phyloP scores from a whole-genome alignment of 208 protist species.

The Crithidia bombi region DNA sequence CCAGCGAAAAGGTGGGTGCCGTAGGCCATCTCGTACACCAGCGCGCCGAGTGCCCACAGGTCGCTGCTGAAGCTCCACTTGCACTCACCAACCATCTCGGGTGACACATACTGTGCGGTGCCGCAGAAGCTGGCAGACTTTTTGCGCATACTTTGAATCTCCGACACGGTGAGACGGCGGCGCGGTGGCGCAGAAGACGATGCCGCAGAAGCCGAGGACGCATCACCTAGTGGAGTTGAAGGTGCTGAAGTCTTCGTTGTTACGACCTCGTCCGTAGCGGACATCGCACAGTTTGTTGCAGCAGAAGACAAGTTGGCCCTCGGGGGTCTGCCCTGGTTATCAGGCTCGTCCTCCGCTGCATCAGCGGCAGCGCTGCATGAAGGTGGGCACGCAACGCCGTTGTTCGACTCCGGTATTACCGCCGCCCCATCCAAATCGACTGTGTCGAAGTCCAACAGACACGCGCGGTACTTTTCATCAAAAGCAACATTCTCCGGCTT shows the following conservation, averaged over 20 bases:
- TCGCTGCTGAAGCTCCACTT: conserved; percentile 94
- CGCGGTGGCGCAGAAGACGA: conserved; percentile 11
- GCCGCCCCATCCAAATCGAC: conserved; percentile 51
- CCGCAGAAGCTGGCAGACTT: conserved; percentile 89
- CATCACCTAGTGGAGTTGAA: background rate
- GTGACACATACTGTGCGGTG: conserved; percentile 95
- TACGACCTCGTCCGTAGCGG: no score
- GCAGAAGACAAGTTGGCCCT: background rate
- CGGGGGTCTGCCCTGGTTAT: background rate
- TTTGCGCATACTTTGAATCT: conserved; percentile 83
- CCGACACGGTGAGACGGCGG: conserved; percentile 75
- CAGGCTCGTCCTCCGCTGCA: conserved; percentile 16
- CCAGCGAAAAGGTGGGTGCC: conserved; percentile 86
- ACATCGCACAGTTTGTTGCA: no score
- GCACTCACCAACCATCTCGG: conserved; percentile 93
- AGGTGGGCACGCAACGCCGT: conserved; percentile 44
- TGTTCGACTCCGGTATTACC: conserved; percentile 47
- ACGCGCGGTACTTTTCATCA: conserved; percentile 78
- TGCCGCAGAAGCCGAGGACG: background rate
- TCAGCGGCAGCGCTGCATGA: conserved; percentile 3
- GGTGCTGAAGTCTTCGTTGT: background rate
- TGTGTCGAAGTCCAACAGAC: conserved; percentile 91
- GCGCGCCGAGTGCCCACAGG: conserved; percentile 94
- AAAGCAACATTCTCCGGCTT: conserved; percentile 93
- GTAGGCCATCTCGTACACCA: conserved; percentile 93